Base-by-base conservation (phyloP, 148 eudicot species). In the Beta vulgaris region DNA sequence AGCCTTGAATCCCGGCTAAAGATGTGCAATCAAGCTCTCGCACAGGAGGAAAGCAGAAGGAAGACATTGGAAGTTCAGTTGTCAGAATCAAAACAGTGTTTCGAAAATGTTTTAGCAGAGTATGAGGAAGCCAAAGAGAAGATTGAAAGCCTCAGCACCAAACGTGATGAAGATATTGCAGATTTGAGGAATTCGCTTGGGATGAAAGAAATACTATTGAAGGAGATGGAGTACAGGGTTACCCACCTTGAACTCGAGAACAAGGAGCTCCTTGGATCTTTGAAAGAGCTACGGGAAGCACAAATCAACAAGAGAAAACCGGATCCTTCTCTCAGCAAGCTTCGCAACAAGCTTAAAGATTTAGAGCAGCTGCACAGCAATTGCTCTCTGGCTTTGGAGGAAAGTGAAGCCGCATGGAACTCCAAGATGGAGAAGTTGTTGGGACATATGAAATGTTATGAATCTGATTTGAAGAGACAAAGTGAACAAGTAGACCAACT, bases 11-110 rank as follows among this genome's bases (percentile, higher is more conserved):
- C 78, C 49, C 83, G 77, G 63, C 75, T 88, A 79, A 84, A 81
- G 79, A 84, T 84, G 81, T 84, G 92, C 79, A 87, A 90, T 82
- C 92, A 90, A 78, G 85, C 91, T 71, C 79, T 90, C 61, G 86
- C 92, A 71, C 88, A 83, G 58, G 92, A 90, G 83, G 91, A 90
- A 83, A 92, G 92, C 87, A 82, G 76, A 79, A 88, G 89, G 81
- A 91, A 82, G 77, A 35, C 77, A 66, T 78, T 90, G 65, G 92
- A 89, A 73, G 74, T 83, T 70, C 86, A 89, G 74, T 65, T 91
- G 82, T 83, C 86, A 69, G 88, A 91, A 74, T 83, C 79, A 26
- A 89, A 82, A 77, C 73, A 82, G 57, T 72, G 81, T 51, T 88
- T 89, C 74, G 86, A 85, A 26, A 83, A 85, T 84, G 87, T 87